A percentile compares a stretch with the other conserved stretches of the same genome.
These are phyloP conservation scores for Durio zibethinus DNA, from an alignment of 345 rosid species.

Conservation along the genomic window DNA sequence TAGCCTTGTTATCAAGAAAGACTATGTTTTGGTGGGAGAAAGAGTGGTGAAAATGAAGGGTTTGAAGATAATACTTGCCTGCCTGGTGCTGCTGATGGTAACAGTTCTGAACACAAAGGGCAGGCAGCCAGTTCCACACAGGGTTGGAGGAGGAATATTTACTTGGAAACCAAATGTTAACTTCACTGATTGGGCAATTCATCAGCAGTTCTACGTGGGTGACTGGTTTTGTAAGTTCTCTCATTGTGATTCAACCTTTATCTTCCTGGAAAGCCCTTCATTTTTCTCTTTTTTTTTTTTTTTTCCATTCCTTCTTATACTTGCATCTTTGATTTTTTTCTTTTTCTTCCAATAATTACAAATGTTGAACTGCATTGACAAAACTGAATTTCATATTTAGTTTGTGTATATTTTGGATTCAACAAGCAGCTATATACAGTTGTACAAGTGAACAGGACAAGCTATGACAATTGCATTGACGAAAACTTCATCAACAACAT, in stretches of 20 bases:
- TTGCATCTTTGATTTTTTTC: neutral
- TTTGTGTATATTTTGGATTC: no score
- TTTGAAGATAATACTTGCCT: neutral
- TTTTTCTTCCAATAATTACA: no score
- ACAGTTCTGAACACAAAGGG: neutral
- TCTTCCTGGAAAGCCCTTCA: no score
- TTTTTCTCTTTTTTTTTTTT: no score
- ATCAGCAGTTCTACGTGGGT: conserved; percentile 43
- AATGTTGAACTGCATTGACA: neutral
- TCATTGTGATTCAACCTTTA: neutral
- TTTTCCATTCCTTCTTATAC: neutral
- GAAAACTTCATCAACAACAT: conserved; percentile 42
- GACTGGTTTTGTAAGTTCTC: conserved; percentile 55
- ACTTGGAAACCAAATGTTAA: conserved; percentile 46
- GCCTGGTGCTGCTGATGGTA: neutral
- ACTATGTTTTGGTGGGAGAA: neutral
- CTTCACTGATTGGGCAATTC: conserved; percentile 49
- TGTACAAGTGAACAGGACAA: conserved; percentile 59
- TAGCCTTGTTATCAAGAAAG: neutral
- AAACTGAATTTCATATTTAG: no score
- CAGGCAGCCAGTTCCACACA: conserved; percentile 43
- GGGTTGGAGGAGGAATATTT: conserved; percentile 55
- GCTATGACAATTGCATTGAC: conserved; percentile 25
- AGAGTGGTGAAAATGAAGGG: conserved; percentile 7
- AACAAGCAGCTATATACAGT: conserved; percentile 31